Percentiles rank a stretch among this genome's conserved stretches.
Conservation (phyloP, 108 stramenopile species). For the Cyclostephanos invisitatus region DNA sequence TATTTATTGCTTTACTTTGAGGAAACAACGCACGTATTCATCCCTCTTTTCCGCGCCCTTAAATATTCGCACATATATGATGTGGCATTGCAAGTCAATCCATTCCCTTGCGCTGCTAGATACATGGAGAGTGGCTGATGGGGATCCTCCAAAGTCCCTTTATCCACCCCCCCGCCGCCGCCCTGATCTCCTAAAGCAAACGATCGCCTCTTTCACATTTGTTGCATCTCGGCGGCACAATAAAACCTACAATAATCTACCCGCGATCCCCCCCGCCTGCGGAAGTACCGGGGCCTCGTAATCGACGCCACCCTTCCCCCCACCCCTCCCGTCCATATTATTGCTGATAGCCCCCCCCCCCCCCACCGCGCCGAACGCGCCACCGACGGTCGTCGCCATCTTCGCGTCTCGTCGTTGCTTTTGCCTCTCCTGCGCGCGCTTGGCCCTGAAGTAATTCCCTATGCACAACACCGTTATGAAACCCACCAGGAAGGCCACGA, state of each 20-base stretch:
- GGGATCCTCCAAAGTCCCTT: too few relatives aligned
- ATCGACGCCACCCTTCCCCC: slow-evolving; percentile 21
- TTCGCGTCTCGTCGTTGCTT: slow-evolving; percentile 79
- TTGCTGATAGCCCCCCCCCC: background rate
- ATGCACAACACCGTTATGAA: slow-evolving; percentile 89
- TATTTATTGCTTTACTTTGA: too few relatives aligned
- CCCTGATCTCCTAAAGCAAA: too few relatives aligned
- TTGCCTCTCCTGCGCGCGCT: slow-evolving; percentile 88
- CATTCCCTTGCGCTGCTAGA: too few relatives aligned
- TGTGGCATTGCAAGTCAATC: background rate
- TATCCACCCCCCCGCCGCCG: too few relatives aligned
- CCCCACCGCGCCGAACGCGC: slow-evolving; percentile 22
- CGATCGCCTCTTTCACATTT: too few relatives aligned
- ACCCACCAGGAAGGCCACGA: slow-evolving; percentile 83
- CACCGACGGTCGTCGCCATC: slow-evolving; percentile 49
- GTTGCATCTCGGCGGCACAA: background rate
- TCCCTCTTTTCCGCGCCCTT: background rate
- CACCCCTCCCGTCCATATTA: background rate
- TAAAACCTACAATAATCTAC: slow-evolving; percentile 37
- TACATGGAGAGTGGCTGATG: too few relatives aligned
- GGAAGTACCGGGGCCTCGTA: slow-evolving; percentile 49
- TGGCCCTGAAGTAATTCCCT: slow-evolving; percentile 88
- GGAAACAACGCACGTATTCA: background rate
- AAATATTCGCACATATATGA: background rate
- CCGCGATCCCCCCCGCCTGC: slow-evolving; percentile 23